Conservation (phyloP, 2,329 filamentous ascomycete species). For the Fusarium sp. region DNA sequence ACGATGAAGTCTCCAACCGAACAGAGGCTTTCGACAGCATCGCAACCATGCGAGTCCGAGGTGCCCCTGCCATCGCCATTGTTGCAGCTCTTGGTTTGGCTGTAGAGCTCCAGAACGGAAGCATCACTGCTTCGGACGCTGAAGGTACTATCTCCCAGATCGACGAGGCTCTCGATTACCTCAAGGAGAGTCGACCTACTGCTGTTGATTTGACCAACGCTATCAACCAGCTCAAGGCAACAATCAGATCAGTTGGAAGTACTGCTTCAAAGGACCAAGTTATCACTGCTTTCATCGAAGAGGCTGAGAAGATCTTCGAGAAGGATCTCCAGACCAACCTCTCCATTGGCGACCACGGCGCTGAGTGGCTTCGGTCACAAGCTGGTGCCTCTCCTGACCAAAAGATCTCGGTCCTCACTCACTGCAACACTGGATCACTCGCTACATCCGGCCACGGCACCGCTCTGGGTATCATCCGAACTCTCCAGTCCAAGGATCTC, state of each 20-base stretch:
- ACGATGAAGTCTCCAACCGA: constrained; percentile 76
- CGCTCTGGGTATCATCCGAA: constrained; percentile 91
- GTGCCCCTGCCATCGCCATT: constrained; percentile 94
- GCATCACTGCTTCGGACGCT: constrained; percentile 56
- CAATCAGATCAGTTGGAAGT: constrained; percentile 65
- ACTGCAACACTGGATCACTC: constrained; percentile 97
- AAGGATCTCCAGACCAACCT: constrained; percentile 91
- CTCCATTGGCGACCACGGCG: constrained; percentile 84
- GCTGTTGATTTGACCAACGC: constrained; percentile 96
- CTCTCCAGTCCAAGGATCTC: constrained; percentile 73
- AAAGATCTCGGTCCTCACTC: constrained; percentile 85
- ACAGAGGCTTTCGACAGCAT: constrained; percentile 87
- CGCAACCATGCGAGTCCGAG: constrained; percentile 81
- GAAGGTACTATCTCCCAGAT: constrained; percentile 77
- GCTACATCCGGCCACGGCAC: constrained; percentile 98
- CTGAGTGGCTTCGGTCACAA: constrained; percentile 81
- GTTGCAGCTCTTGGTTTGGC: constrained; percentile 92
- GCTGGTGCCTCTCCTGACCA: constrained; percentile 60
- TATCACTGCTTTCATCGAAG: constrained; percentile 76
- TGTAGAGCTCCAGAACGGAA: constrained; percentile 78
- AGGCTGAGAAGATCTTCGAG: constrained; percentile 86
- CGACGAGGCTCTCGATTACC: constrained; percentile 81
- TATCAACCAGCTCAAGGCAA: constrained; percentile 79
- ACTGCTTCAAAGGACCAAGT: constrained; percentile 63
- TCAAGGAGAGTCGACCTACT: constrained; percentile 90